Evolutionary conservation across 306 rosid genomes (phyloP), one percentile per base, ranked within the genome.

Genomic region (Dryas octopetala): DNA sequence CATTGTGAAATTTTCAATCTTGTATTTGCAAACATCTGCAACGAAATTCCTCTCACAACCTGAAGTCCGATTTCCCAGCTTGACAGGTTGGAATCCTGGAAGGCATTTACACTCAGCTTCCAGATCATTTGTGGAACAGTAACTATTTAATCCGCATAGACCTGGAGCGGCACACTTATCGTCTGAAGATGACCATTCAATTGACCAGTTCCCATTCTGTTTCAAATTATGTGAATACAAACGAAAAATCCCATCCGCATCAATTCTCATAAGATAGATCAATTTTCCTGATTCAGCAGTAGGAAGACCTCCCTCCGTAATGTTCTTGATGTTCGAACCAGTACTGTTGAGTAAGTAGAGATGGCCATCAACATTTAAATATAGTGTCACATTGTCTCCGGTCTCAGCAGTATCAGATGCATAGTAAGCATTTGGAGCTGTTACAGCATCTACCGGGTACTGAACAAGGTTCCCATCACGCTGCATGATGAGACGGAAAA

Each of bases 221-320:
- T 26, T 5, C 49, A 58, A 46, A 51, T 19, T 14, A 57, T 73
- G 2, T n/a, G n/a, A n/a, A n/a, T n/a, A n/a, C n/a, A n/a, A n/a
- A n/a, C n/a, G n/a, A n/a, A n/a, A n/a, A n/a, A 74, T 68, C n/a
- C 83, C 83, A 74, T 80, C 83, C 2, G 28, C 16, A 51, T 80
- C 79, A 38, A 80, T 40, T 53, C 71, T 74, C 79, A 68, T 28
- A 3, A 74, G 66, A n/a, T 48, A 68, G 46, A 28, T 28, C 38
- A 63, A 13, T 2, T 9, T 53, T 15, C 47, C 68, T 28, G 38
- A 28, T 9, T 13, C 28, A 49, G 17, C 44, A 49, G 38, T n/a
- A 2, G 48, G 69, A 68, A 60, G 13, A 47, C 73, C 66, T 15
- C 62, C 74, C 0, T 40, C 7, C 1, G 74, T 74, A 16, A 82